These are phyloP conservation scores for Diaporthe ilicicola DNA, from an alignment of 2,329 filamentous ascomycete species.

Conservation along the genomic window DNA sequence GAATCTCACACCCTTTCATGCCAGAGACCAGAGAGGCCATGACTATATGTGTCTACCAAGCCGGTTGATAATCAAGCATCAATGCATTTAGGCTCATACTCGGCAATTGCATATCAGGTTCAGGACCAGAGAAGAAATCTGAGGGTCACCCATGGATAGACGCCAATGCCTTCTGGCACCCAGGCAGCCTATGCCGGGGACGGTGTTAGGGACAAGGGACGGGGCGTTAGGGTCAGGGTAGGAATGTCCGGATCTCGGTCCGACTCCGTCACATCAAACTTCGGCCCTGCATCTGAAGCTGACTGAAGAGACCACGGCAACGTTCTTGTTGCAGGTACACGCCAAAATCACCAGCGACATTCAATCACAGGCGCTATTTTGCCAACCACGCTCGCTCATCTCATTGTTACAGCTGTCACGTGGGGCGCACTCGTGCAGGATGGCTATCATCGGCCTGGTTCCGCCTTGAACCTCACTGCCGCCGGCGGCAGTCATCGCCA, in stretches of 20 bases:
- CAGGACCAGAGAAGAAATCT: not conserved
- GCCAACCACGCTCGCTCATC: not conserved
- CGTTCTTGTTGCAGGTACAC: not conserved
- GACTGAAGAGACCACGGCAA: not conserved
- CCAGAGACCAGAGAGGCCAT: constrained; percentile 2
- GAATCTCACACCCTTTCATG: not conserved
- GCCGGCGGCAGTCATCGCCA: not conserved
- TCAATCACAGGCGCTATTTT: not conserved
- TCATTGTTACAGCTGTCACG: not conserved
- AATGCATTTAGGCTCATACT: not conserved
- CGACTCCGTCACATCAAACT: not conserved
- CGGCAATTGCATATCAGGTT: constrained; percentile 14
- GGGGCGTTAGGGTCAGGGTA: not conserved
- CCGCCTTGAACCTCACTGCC: not conserved
- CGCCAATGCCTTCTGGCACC: not conserved
- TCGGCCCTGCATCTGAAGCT: not conserved
- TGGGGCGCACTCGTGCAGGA: not conserved
- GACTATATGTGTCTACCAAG: constrained; percentile 18
- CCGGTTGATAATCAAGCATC: constrained; percentile 10
- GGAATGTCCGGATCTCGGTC: constrained; percentile 1
- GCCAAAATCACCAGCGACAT: not conserved
- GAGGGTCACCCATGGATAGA: constrained; percentile 8
- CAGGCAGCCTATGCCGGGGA: no score
- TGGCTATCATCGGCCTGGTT: not conserved
- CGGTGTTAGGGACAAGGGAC: not conserved